These are phyloP conservation scores for Diddensiella transvaalensis DNA, from an alignment of 805 yeast genomes.

Conservation along the genomic window DNA sequence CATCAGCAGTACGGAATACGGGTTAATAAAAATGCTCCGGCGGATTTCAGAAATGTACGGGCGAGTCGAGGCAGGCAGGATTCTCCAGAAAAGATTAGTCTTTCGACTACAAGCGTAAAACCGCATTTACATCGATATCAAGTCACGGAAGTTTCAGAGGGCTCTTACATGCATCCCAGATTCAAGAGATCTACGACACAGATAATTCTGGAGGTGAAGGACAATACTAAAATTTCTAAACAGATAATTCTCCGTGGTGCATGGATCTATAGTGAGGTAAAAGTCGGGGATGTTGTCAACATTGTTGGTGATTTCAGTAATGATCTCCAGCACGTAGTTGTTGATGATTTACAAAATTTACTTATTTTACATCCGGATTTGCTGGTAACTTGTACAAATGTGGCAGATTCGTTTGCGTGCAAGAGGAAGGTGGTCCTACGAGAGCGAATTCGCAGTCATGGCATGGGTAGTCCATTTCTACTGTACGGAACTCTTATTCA, in stretches of 20 bases:
- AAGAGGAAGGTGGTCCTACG: constrained; percentile 64
- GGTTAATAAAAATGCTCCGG: background rate
- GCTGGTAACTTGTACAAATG: constrained; percentile 73
- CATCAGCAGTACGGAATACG: background rate
- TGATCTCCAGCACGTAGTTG: constrained; percentile 38
- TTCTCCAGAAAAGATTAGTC: background rate
- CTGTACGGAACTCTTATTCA: constrained; percentile 84
- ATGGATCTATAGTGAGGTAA: constrained; percentile 28
- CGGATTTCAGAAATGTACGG: background rate
- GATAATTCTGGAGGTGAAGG: constrained; percentile 3
- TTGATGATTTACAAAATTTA: constrained; percentile 53
- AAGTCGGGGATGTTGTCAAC: constrained; percentile 32
- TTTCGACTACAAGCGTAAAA: constrained; percentile 13
- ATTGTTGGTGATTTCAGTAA: constrained; percentile 29
- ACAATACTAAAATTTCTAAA: background rate
- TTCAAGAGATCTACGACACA: background rate
- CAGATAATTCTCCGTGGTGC: constrained; percentile 24
- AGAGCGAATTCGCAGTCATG: constrained; percentile 52
- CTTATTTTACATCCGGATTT: constrained; percentile 81
- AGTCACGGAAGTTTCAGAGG: constrained; percentile 6
- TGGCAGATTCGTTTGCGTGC: constrained; percentile 74
- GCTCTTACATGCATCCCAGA: background rate
- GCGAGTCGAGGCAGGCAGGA: background rate
- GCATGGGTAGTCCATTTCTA: constrained; percentile 60
- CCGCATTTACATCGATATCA: constrained; percentile 20